Conservation (phyloP, 2,329 filamentous ascomycete genomes). For the Magnaporthiopsis incrustans region DNA sequence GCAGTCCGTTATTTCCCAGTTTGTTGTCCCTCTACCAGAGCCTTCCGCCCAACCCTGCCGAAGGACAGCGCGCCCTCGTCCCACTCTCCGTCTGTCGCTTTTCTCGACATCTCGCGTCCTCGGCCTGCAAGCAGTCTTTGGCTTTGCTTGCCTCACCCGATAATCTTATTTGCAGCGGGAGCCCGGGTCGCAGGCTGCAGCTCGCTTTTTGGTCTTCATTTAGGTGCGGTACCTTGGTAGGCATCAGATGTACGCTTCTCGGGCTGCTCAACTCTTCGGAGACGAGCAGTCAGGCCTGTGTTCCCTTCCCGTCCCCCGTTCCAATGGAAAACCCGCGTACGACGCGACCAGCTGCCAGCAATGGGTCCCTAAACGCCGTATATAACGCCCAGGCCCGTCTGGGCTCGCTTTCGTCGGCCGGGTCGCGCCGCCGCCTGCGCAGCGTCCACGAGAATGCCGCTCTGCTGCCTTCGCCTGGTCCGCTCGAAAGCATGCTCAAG, state of each 20-base stretch:
- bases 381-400: constrained; percentile 21
- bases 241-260: not conserved
- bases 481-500: constrained; percentile 57
- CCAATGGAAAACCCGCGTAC: constrained; percentile 15
- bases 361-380: constrained; percentile 28
- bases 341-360: constrained; percentile 28
- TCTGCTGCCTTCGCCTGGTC: constrained; percentile 40
- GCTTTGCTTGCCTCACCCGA: constrained; percentile 13
- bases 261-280: not conserved
- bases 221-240: not conserved
- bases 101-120: not conserved
- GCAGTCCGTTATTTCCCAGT: not conserved
- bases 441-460: constrained; percentile 34
- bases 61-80: not conserved
- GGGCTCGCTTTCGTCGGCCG: constrained; percentile 4
- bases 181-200: not conserved
- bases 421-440: constrained; percentile 23
- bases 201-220: not conserved
- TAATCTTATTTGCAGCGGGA: constrained; percentile 7
- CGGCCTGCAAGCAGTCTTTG: constrained; percentile 1
- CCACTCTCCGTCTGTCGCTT: constrained; percentile 4
- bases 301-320: not conserved
- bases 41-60: too few relatives aligned
- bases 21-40: not conserved
- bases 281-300: not conserved